Base-by-base conservation (phyloP, 2,329 filamentous ascomycete species). In the Zymoseptoria crescenta region DNA sequence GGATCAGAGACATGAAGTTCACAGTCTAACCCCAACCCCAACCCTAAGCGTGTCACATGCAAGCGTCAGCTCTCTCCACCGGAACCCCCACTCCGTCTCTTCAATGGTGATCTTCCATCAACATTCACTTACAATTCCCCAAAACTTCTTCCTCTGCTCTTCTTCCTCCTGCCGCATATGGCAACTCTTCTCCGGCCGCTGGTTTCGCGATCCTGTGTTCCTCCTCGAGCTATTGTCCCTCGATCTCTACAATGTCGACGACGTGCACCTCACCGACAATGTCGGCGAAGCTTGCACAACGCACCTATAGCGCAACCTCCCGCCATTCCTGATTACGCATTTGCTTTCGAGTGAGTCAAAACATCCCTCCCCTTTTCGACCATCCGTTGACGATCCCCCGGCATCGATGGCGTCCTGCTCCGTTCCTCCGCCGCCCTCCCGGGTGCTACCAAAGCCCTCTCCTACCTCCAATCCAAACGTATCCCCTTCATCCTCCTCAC, bases 401-500 rank as follows among this genome's bases (percentile, higher is more conserved):
- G 84, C 74, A 96, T 99, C 71, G 94, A 99, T 74, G 94, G 94
- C 58, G 94, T 99, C n/a, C 83, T 99, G 20, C 81, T 97, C 30
- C 90, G 92, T 69, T 88, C 88, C 61, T 84, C 88, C 3, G 83
- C 86, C 62, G 86, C 89, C 2, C 86, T 97, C 52, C 87, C 90
- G 1, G 87, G 89, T 30, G 93, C 94, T 1, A 79, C 84, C 1
- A 81, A 89, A 69, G 83, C 91, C 13, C 81, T 99, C 20, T 77
- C 79, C 29, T 87, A 85, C 68, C 85, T 97, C 20, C 85, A 91
- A 66, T 76, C 81, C 52, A 81, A 91, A 69, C 80, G 83, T 52
- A 90, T 96, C 52, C 92, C 92, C 10, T 97, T 96, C 76, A 93
- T 99, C 68, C 84, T 99, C 35, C 81, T 99, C 63, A 99, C 94